Evolutionary conservation across 192 early-diverging fungal species (phyloP), one percentile per base, ranked within the genome.

Genomic region (Linnemannia zychae): DNA sequence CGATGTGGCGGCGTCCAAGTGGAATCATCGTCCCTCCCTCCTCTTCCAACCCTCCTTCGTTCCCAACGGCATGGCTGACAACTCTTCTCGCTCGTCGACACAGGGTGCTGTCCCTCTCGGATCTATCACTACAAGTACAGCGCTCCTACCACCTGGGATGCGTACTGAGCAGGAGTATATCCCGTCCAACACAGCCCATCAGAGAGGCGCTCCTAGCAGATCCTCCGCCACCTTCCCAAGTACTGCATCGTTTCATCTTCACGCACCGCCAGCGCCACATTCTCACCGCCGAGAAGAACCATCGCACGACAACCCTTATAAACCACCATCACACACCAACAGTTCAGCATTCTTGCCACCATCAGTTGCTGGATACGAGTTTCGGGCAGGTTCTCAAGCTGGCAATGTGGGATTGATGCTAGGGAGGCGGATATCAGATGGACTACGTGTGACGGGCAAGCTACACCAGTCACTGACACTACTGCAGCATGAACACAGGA

Each of bases 401-500:
- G 83, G 83, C 13, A 79, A 85, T 44, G 73, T 79, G 71, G 83
- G 83, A 7, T 16, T 85, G 36, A 74, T 79, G 69, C 73, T 73
- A 3, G 83, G 83, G n/a, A 79, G 37, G n/a, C 72, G 78, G 66
- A 71, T 79, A 71, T 76, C 83, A 5, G 83, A 85, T 60, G 77
- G 74, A 3, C 20, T 76, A 13, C 73, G 37, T 28, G 77, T 85
- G 2, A 76, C 78, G 3, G 83, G 77, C 12, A 79, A 79, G 46
- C 24, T 85, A 47, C 83, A 85, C 49, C 74, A 78, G 37, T 85
- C 83, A 7, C 67, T 74, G 9, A 38, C 79, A 9, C 22, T 85
- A 18, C 53, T 85, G 31, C 83, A 85, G 31, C 83, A 85, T 60
- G 83, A 85, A 44, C 77, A 85, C 37, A 53, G 81, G 6, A 82